Evolutionary conservation across 2,329 filamentous ascomycete species (phyloP).

Genomic region (Alternaria brassicicola): DNA sequence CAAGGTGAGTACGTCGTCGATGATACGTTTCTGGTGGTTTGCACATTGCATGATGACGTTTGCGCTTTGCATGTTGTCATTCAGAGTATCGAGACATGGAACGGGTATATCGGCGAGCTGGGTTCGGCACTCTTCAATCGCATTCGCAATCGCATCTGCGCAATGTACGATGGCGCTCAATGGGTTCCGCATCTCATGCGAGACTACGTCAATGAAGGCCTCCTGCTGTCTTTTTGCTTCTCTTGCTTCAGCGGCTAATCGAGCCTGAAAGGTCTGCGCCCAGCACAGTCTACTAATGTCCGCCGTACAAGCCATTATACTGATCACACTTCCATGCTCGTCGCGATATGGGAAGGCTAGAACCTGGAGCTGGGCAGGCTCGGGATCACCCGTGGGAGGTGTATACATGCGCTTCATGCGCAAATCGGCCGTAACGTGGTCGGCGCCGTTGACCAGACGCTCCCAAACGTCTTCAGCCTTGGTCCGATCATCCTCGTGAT

Average conservation of each 20-base stretch:
- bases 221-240: slow-evolving; percentile 50
- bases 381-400: slow-evolving; percentile 38
- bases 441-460: slow-evolving; percentile 28
- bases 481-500: slow-evolving; percentile 34
- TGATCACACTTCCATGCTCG: slow-evolving; percentile 37
- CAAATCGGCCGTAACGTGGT: slow-evolving; percentile 37
- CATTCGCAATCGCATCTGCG: slow-evolving; percentile 51
- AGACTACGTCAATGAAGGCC: slow-evolving; percentile 49
- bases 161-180: slow-evolving; percentile 53
- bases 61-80: slow-evolving; percentile 44
- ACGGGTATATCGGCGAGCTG: slow-evolving; percentile 30
- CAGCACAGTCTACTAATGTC: slow-evolving; percentile 50
- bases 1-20: slow-evolving; percentile 56
- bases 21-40: slow-evolving; percentile 56
- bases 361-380: slow-evolving; percentile 41
- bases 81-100: slow-evolving; percentile 33
- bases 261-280: slow-evolving; percentile 48
- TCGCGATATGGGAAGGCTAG: slow-evolving; percentile 45
- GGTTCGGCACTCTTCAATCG: slow-evolving; percentile 38
- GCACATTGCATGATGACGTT: slow-evolving; percentile 55
- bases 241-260: slow-evolving; percentile 46
- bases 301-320: slow-evolving; percentile 48
- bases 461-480: slow-evolving; percentile 37
- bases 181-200: slow-evolving; percentile 56
- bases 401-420: slow-evolving; percentile 41